Conservation (phyloP, 2,329 filamentous ascomycete species). For the Aspergillus neotritici region DNA sequence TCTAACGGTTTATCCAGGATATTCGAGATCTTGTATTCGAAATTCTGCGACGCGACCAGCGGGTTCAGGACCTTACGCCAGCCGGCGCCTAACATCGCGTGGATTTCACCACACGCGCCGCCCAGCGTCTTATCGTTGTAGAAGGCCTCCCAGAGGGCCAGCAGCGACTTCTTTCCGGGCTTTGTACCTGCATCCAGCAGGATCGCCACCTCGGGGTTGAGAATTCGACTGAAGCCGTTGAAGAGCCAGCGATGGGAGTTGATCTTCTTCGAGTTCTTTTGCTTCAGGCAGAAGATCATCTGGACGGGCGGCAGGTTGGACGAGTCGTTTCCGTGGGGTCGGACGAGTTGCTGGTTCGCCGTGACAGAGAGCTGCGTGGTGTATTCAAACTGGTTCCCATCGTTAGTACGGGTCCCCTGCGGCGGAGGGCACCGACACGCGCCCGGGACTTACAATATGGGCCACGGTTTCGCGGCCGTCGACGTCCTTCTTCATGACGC, state of each 20-base stretch:
- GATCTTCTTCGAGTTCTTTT: slow-evolving; percentile 99
- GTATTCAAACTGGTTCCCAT: slow-evolving; percentile 70
- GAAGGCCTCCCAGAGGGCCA: slow-evolving; percentile 95
- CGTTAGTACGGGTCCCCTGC: slow-evolving; percentile 11
- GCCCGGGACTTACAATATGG: slow-evolving; percentile 59
- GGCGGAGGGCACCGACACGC: not conserved
- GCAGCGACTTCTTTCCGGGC: slow-evolving; percentile 82
- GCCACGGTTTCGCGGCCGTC: slow-evolving; percentile 94
- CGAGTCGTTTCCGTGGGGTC: slow-evolving; percentile 76
- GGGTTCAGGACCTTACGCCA: slow-evolving; percentile 92
- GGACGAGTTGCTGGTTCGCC: slow-evolving; percentile 93
- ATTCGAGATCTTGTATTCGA: slow-evolving; percentile 99
- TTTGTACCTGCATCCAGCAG: slow-evolving; percentile 96
- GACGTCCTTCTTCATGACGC: slow-evolving; percentile 97
- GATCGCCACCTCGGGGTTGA: slow-evolving; percentile 96
- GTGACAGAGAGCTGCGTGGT: slow-evolving; percentile 96
- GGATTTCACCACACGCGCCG: slow-evolving; percentile 97
- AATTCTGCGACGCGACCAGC: slow-evolving; percentile 95
- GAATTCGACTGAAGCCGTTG: slow-evolving; percentile 91
- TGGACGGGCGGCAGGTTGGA: slow-evolving; percentile 89
- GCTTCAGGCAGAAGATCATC: slow-evolving; percentile 99
- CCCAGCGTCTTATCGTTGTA: slow-evolving; percentile 99
- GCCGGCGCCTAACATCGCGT: slow-evolving; percentile 90
- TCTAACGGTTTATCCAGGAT: slow-evolving; percentile 98
- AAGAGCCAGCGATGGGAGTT: slow-evolving; percentile 99